Evolutionary conservation across 2,329 filamentous ascomycete genomes (phyloP).

Genomic region (Fusarium incarnatum): DNA sequence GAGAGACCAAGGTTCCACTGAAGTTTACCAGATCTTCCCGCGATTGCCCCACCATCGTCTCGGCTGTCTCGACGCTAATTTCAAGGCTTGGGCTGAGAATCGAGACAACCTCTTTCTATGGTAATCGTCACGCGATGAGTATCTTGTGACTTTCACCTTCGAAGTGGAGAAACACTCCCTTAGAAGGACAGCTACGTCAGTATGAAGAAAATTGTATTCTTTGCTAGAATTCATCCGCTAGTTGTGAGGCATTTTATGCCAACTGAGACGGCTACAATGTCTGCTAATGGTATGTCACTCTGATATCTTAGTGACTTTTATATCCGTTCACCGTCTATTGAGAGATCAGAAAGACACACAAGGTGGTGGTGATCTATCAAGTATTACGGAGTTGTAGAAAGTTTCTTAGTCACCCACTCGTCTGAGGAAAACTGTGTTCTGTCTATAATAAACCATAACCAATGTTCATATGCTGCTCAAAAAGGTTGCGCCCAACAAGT

Average conservation of each 20-base stretch:
- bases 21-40: slow-evolving; percentile 26
- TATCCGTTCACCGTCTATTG: neutral
- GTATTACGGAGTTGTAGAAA: neutral
- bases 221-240: neutral
- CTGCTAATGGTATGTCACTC: neutral
- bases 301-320: neutral
- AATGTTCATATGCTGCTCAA: neutral
- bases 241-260: neutral
- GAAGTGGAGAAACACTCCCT: neutral
- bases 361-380: neutral
- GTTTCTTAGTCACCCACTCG: neutral
- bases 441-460: neutral
- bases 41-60: slow-evolving; percentile 25
- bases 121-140: neutral
- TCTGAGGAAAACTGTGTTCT: neutral
- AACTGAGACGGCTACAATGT: neutral
- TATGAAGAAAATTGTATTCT: neutral
- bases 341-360: neutral
- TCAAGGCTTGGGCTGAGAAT: neutral
- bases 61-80: neutral
- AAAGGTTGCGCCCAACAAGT: neutral
- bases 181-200: neutral
- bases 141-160: neutral
- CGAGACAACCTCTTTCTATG: neutral
- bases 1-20: slow-evolving; percentile 3